Evolutionary conservation across 1,139 yeast genomes (phyloP), one percentile per base, ranked within the genome.

Genomic region (Chernovozyma sophiae-reginae): DNA sequence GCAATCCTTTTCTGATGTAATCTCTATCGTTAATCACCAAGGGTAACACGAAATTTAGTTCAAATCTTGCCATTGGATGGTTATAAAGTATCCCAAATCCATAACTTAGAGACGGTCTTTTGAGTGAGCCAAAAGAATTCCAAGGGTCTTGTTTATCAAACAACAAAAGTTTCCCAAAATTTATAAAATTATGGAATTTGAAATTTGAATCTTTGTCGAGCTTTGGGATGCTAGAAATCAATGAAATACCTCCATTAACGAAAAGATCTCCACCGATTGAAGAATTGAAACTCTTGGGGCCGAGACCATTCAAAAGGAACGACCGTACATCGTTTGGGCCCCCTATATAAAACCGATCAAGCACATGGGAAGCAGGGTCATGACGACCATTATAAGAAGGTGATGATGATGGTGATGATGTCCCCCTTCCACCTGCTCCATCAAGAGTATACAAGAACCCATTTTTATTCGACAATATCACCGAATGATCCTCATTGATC

Each of bases 31-130:
- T 81, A 0, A 78, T 75, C 2, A 77, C 65, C 26, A 92, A 49
- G 0, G 98, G 98, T 27, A 90, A 58, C 1, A 85, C 85, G 47
- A 90, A 81, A 56, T 89, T 90, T 47, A 92, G 73, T 60, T 92
- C 98, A 52, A 92, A 85, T 44, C 97, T 72, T 0, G 97, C 97
- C 59, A 79, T 77, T 1, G 96, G 95, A 54, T 89, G 96, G 44
- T 81, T 80, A 55, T 83, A 87, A 15, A 86, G 71, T 3, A 92
- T 46, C 1, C 98, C 98, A 39, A 81, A 44, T 2, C 97, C 97
- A 29, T 68, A 62, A 25, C 90, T 72, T 1, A 78, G 56, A 2
- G 87, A 77, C 34, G 59, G 52, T 34, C 66, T 64, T 11, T 47
- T 45, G 1, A 55, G 30, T 11, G 14, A 19, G 10, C 6, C 16